phyloP scores from a whole-genome alignment of 495 filamentous ascomycete genomes.

The Penicillium pancosmium region DNA sequence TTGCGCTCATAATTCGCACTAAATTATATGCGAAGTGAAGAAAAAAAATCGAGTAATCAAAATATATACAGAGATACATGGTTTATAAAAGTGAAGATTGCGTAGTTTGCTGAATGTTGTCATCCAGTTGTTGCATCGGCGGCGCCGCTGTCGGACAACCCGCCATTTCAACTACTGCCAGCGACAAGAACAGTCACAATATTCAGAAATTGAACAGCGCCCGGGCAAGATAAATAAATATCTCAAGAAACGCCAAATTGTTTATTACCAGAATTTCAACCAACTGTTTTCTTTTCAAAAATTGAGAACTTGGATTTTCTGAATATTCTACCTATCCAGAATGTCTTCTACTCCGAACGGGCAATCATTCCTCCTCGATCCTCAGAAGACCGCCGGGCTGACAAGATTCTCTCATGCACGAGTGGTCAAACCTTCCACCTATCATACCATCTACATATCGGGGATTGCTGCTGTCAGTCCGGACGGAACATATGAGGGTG shows the following conservation, averaged over 20 bases:
- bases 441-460: constrained; percentile 39
- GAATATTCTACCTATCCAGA: neutral
- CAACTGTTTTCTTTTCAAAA: neutral
- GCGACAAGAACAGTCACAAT: no score
- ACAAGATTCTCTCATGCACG: constrained; percentile 37
- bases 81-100: no score
- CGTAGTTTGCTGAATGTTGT: no score
- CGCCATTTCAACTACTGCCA: no score
- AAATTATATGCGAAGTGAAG: no score
- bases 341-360: constrained; percentile 36
- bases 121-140: no score
- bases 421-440: constrained; percentile 28
- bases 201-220: no score
- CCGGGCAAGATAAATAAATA: neutral
- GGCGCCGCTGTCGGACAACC: no score
- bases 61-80: no score
- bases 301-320: neutral
- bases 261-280: neutral
- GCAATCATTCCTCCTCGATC: constrained; percentile 38
- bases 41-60: no score
- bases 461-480: constrained; percentile 28
- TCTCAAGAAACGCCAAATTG: neutral
- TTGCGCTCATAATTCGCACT: no score
- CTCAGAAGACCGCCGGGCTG: constrained; percentile 24
- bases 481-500: constrained; percentile 30